Evolutionary conservation across 2,329 filamentous ascomycete genomes (phyloP).

Genomic region (Thyridium curvatum): DNA sequence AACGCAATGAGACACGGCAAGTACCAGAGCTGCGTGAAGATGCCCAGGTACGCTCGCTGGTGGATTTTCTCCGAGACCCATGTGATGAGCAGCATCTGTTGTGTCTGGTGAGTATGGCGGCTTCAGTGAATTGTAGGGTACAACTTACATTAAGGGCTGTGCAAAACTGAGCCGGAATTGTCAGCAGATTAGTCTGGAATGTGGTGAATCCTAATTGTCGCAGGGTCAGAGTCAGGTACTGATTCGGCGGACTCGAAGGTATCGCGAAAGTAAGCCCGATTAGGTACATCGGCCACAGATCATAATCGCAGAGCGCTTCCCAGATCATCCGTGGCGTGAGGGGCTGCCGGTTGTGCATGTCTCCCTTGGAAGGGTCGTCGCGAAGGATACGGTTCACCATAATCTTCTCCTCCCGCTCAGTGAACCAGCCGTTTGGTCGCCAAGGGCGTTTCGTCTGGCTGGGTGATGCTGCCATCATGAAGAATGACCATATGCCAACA

Average conservation of each 20-base stretch:
- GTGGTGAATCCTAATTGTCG: slow-evolving; percentile 7
- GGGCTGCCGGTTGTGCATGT: slow-evolving; percentile 47
- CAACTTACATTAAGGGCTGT: not conserved
- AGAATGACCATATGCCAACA: slow-evolving; percentile 35
- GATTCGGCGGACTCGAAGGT: slow-evolving; percentile 3
- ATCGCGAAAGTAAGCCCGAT: slow-evolving; percentile 7
- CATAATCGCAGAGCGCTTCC: slow-evolving; percentile 7
- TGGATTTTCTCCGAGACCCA: slow-evolving; percentile 38
- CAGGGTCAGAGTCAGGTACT: slow-evolving; percentile 9
- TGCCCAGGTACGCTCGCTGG: slow-evolving; percentile 32
- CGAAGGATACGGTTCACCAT: slow-evolving; percentile 50
- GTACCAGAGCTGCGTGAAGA: slow-evolving; percentile 42
- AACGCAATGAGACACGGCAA: slow-evolving; percentile 41
- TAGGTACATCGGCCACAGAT: slow-evolving; percentile 11
- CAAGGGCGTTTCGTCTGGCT: slow-evolving; percentile 33
- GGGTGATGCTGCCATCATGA: slow-evolving; percentile 37
- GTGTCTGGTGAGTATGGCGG: too few species aligned
- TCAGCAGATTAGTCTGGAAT: slow-evolving; percentile 10
- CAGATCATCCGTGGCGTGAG: slow-evolving; percentile 1
- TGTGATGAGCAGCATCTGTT: slow-evolving; percentile 19
- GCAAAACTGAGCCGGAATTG: slow-evolving; percentile 5
- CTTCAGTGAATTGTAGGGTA: too few species aligned
- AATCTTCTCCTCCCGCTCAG: slow-evolving; percentile 41
- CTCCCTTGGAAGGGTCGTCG: slow-evolving; percentile 50
- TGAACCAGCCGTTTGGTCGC: slow-evolving; percentile 54